A percentile compares a stretch with the other conserved stretches of the same genome.
These are phyloP conservation scores for Paramecium octaurelia DNA, from an alignment of 73 alveolate genomes.

Conservation along the genomic window DNA sequence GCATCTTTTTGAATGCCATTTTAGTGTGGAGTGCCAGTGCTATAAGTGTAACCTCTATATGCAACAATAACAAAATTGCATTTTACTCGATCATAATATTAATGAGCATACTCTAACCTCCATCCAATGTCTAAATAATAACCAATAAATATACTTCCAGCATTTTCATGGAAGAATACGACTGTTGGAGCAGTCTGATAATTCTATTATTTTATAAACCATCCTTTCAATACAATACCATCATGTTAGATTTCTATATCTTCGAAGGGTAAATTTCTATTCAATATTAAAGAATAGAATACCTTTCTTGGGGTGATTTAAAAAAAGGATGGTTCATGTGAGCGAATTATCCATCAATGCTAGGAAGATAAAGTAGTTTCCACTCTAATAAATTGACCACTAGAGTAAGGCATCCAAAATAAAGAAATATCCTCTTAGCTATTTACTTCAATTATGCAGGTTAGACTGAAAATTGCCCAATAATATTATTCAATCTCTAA, in stretches of 20 bases:
- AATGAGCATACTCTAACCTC: conserved; percentile 11
- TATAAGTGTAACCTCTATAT: conserved; percentile 44
- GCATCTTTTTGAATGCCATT: conserved; percentile 42
- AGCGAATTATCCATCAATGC: background rate
- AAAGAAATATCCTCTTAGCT: background rate
- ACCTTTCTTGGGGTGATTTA: background rate
- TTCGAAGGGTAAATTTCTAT: background rate
- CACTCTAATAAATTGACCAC: background rate
- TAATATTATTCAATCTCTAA: background rate
- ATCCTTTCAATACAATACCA: background rate
- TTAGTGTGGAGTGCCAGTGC: background rate
- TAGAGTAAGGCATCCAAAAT: background rate
- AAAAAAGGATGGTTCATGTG: background rate
- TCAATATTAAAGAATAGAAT: background rate
- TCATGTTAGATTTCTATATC: background rate
- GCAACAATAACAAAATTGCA: conserved; percentile 41
- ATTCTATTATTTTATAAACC: conserved; percentile 48
- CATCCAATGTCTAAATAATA: conserved; percentile 40
- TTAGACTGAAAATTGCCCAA: background rate
- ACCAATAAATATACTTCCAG: conserved; percentile 46
- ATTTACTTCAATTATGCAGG: background rate
- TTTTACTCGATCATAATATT: conserved; percentile 1
- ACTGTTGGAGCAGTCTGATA: conserved; percentile 45
- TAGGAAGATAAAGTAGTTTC: background rate
- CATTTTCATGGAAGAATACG: conserved; percentile 54